Base-by-base conservation (phyloP, 164 flowering plant genomes). In the Berberis thunbergii region DNA sequence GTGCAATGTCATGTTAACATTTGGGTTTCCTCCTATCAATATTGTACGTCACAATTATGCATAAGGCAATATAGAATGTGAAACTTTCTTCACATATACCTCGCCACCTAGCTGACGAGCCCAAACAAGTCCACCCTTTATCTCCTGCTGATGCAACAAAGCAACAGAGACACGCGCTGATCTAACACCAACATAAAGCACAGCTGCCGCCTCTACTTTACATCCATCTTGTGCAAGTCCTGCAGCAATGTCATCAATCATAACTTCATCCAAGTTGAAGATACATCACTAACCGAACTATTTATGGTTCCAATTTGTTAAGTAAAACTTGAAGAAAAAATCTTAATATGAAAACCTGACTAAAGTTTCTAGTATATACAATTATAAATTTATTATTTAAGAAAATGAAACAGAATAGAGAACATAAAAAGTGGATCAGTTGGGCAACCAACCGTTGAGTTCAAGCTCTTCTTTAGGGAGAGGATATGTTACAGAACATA, bases 41-140 rank as follows among this genome's bases (percentile, higher is more conserved):
- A 26, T 26, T 26, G 26, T 26, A 26, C 26, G 0, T 26, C 26
- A 26, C 26, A 26, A 26, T 26, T 26, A 26, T 26, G 26, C 26
- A 26, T 26, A 26, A 26, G 26, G 26, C 26, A 26, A 26, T 26
- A 26, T 26, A 26, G 26, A 26, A 26, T 0, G 26, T 26, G n/a
- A n/a, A n/a, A n/a, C n/a, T n/a, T n/a, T n/a, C n/a, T n/a, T 26
- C 26, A 26, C 26, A 4, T 57, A 50, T 66, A 94, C 99, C 97
- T 94, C 99, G 55, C 99, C 99, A 65, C 97, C 99, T 48, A 94
- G 73, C 65, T 94, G 99, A 2, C 99, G 96, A 40, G 97, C 99
- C 99, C 99, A 94, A 71, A 94, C 76, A 63, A 44, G 59, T 44
- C 74, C 84, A 41, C 92, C 96, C 45, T 80, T 77, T 64, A 91